Conservation (phyloP, 805 yeast genomes). For the Soucietia sequanensis region DNA sequence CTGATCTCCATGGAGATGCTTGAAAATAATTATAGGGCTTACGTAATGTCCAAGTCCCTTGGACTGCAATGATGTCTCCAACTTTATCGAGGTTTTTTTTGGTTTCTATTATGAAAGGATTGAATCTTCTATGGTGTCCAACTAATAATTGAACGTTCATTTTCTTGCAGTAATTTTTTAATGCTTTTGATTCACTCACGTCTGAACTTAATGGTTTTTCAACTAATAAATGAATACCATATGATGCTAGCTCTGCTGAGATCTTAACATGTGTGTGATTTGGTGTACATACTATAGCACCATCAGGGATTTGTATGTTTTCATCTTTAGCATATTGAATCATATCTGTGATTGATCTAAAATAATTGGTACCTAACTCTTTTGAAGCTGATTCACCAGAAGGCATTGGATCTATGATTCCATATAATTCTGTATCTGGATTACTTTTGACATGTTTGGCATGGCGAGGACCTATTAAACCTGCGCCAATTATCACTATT, state of each 20-base stretch:
- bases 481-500: slow-evolving; percentile 36
- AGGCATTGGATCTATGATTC: slow-evolving; percentile 33
- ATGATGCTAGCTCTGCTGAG: slow-evolving; percentile 28
- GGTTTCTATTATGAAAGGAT: slow-evolving; percentile 36
- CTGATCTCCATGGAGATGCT: slow-evolving; percentile 33
- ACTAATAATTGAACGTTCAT: slow-evolving; percentile 28
- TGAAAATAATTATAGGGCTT: slow-evolving; percentile 35
- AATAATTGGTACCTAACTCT: slow-evolving; percentile 19
- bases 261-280: slow-evolving; percentile 36
- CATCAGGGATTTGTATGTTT: slow-evolving; percentile 25
- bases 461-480: slow-evolving; percentile 42
- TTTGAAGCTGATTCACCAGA: slow-evolving; percentile 24
- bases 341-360: slow-evolving; percentile 20
- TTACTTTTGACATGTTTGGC: slow-evolving; percentile 29
- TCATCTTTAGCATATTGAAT: slow-evolving; percentile 19
- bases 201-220: slow-evolving; percentile 37
- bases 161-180: slow-evolving; percentile 21
- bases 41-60: slow-evolving; percentile 38
- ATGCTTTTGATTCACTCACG: slow-evolving; percentile 29
- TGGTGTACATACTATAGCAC: slow-evolving; percentile 41
- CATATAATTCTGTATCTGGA: slow-evolving; percentile 25
- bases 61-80: slow-evolving; percentile 35
- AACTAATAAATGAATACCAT: slow-evolving; percentile 33
- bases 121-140: slow-evolving; percentile 42
- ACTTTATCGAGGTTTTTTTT: slow-evolving; percentile 25